Conservation (phyloP, 208 protist genomes). For the Leishmania aethiopica region DNA sequence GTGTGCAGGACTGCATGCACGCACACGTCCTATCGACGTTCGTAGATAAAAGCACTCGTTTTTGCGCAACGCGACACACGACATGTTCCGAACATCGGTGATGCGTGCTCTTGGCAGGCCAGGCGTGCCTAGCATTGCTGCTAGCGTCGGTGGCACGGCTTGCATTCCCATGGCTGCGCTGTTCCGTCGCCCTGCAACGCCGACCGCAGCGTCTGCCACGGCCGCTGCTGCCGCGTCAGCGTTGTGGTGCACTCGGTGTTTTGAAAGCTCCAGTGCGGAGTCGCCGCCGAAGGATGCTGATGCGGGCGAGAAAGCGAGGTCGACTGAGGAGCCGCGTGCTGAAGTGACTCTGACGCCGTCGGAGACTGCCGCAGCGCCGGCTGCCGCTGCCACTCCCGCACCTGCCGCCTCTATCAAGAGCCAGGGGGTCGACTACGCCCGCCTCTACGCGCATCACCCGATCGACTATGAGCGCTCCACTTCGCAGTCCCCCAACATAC, state of each 20-base stretch:
- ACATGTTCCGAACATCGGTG: not conserved
- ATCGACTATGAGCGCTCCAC: slow-evolving; percentile 47
- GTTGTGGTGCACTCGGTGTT: slow-evolving; percentile 3
- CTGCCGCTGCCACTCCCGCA: not conserved
- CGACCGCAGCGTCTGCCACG: not conserved
- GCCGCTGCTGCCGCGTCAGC: not conserved
- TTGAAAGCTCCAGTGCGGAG: not conserved
- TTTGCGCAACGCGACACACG: not conserved
- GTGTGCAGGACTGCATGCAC: not conserved
- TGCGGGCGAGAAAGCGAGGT: not conserved
- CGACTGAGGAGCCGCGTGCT: not conserved
- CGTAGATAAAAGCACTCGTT: not conserved
- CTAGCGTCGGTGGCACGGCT: not conserved
- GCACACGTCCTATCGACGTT: too few species aligned
- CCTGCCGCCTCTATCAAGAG: not conserved
- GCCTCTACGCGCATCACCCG: slow-evolving; percentile 47
- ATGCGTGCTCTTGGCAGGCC: not conserved
- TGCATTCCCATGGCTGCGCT: not conserved
- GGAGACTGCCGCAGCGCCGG: not conserved
- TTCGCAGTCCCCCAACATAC: slow-evolving; percentile 40
- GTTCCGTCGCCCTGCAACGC: not conserved
- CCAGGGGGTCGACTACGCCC: slow-evolving; percentile 17
- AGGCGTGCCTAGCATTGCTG: not conserved
- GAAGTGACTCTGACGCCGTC: not conserved
- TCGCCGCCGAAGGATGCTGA: not conserved